Evolutionary conservation across 1,284 basidiomycete species (phyloP), one percentile per base, ranked within the genome.

Genomic region (Marasmius sp.): DNA sequence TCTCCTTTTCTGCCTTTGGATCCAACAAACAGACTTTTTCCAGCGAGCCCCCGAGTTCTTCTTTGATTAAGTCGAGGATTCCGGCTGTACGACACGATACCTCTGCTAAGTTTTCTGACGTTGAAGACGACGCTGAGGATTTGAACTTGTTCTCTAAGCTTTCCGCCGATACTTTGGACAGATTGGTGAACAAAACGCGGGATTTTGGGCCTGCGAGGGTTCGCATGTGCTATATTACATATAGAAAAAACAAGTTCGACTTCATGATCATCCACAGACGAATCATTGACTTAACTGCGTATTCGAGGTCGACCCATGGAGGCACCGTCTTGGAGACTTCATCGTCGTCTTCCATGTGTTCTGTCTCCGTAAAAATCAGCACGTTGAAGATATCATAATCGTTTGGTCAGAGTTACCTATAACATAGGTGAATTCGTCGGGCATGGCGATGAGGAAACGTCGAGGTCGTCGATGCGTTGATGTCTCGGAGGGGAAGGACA

Each of bases 261-360:
- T 27, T 27, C 27, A 27, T 5, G 27, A 53, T 62, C 6, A 51
- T 49, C 22, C 53, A 33, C 18, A 38, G 56, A 61, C n/a, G 53
- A 59, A 39, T 59, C 55, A 63, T 74, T 77, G 61, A 43, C 41
- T 43, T 20, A 39, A 82, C 81, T 61, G 76, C 74, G 62, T 91
- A 95, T 79, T 96, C 94, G 47, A 95, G 84, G 68, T 90, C 82
- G 45, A 97, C 95, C 95, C 95, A 97, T 50, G 88, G 89, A 10
- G 95, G 95, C 45, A 92, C 83, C 0, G 85, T 77, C 66, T 83
- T 86, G 1, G 86, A 80, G 6, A 82, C 83, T 51, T 85, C 82
- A 65, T 97, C 95, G 72, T 97, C 95, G 61, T 95, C 91, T 72
- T 98, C 95, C 94, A 97, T 96, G 72, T 97, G 95, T 70, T 97